Conservation (phyloP, 2,329 filamentous ascomycete species). For the Xylariaceae sp. region DNA sequence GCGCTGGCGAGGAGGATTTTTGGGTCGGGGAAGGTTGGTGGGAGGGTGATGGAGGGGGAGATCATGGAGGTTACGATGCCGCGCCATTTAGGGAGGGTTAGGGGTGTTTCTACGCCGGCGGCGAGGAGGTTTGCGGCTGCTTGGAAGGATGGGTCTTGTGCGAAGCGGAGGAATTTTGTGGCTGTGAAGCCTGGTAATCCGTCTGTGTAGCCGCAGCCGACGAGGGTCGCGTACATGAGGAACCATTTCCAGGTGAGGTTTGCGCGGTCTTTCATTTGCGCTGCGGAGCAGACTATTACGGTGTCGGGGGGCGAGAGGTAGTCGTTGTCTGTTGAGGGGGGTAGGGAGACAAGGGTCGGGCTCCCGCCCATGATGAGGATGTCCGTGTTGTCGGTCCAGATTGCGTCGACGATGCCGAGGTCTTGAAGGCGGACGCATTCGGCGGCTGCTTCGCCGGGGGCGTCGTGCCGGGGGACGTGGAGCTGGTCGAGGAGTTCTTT, state of each 20-base stretch:
- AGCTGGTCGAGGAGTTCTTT: slow-evolving; percentile 35
- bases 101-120: slow-evolving; percentile 9
- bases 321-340: slow-evolving; percentile 17
- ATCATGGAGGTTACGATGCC: slow-evolving; percentile 18
- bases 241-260: slow-evolving; percentile 19
- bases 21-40: slow-evolving; percentile 16
- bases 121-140: slow-evolving; percentile 17
- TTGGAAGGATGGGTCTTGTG: slow-evolving; percentile 18
- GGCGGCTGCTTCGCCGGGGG: slow-evolving; percentile 43
- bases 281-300: slow-evolving; percentile 13
- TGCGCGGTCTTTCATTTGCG: slow-evolving; percentile 14
- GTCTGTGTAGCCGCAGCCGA: slow-evolving; percentile 24
- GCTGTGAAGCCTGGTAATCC: slow-evolving; percentile 21
- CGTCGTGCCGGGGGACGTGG: slow-evolving; percentile 38
- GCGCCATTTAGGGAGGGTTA: slow-evolving; percentile 22
- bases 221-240: slow-evolving; percentile 25
- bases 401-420: slow-evolving; percentile 42
- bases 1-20: slow-evolving; percentile 11
- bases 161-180: slow-evolving; percentile 17
- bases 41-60: slow-evolving; percentile 15
- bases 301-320: slow-evolving; percentile 16
- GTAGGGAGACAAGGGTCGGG: slow-evolving; percentile 34
- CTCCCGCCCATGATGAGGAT: slow-evolving; percentile 42
- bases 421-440: slow-evolving; percentile 43
- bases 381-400: slow-evolving; percentile 45